Base-by-base conservation (phyloP, 768 basidiomycete genomes). In the Pholiota molesta region DNA sequence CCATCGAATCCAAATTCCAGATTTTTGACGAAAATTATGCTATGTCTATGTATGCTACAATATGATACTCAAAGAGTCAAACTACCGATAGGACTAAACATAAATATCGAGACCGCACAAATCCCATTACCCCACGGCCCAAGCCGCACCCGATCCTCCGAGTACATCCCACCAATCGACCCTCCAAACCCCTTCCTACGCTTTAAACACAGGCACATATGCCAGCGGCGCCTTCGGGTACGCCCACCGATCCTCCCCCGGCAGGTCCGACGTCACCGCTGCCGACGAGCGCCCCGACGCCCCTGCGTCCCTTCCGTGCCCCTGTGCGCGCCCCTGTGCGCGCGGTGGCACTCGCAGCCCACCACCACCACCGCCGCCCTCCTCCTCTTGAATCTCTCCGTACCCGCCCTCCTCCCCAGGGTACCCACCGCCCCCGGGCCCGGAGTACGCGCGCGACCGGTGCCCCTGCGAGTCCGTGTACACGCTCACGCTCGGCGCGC, bases 161-260 rank as follows among this genome's bases (percentile, higher is more conserved):
- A n/a, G n/a, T n/a, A n/a, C n/a, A n/a, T n/a, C n/a, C n/a, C n/a
- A n/a, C n/a, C n/a, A n/a, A 6, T 29, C 29, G 29, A 29, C 29
- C 29, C 29, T 9, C 35, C 35, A 35, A 35, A 35, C 35, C 35
- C 9, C n/a, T n/a, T 19, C 17, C 51, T 29, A 53, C 33, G 37
- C 23, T 21, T 58, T 58, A n/a, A 53, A 53, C 16, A 54, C 42
- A 54, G 59, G 59, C 4, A 60, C 59, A 42, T 60, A 60, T 10
- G 59, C 59, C 14, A 60, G 28, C 51, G 59, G 47, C 29, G 33
- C 29, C 47, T 49, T 9, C 13, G 44, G 57, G 26, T 53, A 44
- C 37, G 33, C 37, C 59, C 51, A 23, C 21, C 52, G 19, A 35
- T 26, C 51, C 52, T 16, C 52, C 14, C 40, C 52, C 31, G 7